phyloP scores from a whole-genome alignment of 768 basidiomycete genomes.

The Suillus tomentosus region DNA sequence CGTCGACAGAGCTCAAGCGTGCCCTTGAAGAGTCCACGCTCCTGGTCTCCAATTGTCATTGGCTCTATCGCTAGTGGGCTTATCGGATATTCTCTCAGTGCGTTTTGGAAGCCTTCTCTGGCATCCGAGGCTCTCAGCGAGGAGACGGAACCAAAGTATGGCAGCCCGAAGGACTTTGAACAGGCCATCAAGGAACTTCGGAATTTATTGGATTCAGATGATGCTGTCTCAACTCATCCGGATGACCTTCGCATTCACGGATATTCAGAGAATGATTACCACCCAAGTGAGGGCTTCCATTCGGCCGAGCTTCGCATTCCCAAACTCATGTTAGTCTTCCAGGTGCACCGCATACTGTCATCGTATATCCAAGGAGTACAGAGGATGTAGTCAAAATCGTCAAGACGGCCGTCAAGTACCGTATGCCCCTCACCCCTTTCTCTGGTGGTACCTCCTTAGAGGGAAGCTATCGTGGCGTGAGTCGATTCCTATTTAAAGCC shows the following conservation, averaged over 20 bases:
- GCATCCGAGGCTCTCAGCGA: constrained; percentile 2
- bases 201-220: constrained; percentile 35
- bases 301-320: not conserved
- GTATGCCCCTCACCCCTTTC: constrained; percentile 77
- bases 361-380: constrained; percentile 67
- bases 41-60: constrained; percentile 9
- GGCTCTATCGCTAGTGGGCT: constrained; percentile 10
- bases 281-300: constrained; percentile 42
- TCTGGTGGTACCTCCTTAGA: constrained; percentile 84
- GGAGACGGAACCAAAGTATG: constrained; percentile 41
- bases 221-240: constrained; percentile 49
- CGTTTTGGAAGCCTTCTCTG: constrained; percentile 14
- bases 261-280: constrained; percentile 51
- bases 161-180: constrained; percentile 52
- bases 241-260: constrained; percentile 58
- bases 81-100: constrained; percentile 28
- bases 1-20: constrained; percentile 6
- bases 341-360: constrained; percentile 55
- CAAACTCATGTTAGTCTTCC: constrained; percentile 10
- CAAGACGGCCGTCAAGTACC: constrained; percentile 70
- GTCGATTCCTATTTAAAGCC: constrained; percentile 22
- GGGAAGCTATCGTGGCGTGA: constrained; percentile 69
- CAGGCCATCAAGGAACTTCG: constrained; percentile 54
- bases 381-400: constrained; percentile 84
- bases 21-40: not conserved